Evolutionary conservation across 768 basidiomycete species (phyloP).

Genomic region (Amylocystis lapponica): DNA sequence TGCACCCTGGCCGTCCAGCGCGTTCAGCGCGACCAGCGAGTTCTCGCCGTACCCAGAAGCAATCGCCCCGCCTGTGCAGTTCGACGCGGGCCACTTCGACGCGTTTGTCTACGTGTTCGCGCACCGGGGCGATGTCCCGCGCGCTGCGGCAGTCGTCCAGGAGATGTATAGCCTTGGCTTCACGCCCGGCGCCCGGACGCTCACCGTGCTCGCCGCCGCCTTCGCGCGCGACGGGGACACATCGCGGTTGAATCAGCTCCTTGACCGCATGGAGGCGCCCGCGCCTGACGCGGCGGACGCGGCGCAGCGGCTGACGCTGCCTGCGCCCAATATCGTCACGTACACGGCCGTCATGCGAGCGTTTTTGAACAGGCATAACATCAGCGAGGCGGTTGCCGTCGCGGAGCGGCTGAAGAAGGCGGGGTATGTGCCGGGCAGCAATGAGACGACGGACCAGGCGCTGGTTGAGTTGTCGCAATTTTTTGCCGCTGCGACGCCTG

Average conservation of each 20-base stretch:
- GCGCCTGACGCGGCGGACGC: constrained; percentile 2
- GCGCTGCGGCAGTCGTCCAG: constrained; percentile 36
- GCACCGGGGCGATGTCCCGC: constrained; percentile 21
- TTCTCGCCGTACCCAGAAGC: neutral
- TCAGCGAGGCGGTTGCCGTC: neutral
- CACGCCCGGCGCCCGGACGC: constrained; percentile 39
- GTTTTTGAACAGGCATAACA: constrained; percentile 24
- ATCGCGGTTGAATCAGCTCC: constrained; percentile 31
- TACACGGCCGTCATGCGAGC: constrained; percentile 35
- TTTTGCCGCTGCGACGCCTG: too few species aligned
- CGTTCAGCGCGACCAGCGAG: neutral
- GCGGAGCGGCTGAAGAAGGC: constrained; percentile 22
- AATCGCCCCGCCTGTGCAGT: constrained; percentile 6
- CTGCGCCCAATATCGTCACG: constrained; percentile 19
- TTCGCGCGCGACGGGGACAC: constrained; percentile 38
- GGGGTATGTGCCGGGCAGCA: constrained; percentile 21
- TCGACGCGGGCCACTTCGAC: constrained; percentile 41
- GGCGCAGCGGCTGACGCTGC: constrained; percentile 2
- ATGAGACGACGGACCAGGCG: constrained; percentile 1
- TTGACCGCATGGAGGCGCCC: constrained; percentile 36
- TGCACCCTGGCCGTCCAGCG: neutral
- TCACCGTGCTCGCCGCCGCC: constrained; percentile 42
- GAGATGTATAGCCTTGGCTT: constrained; percentile 49
- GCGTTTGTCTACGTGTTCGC: constrained; percentile 46
- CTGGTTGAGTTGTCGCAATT: constrained; percentile 1